Evolutionary conservation across 345 rosid species (phyloP), one percentile per base, ranked within the genome.

Genomic region (Citrus reticulata): DNA sequence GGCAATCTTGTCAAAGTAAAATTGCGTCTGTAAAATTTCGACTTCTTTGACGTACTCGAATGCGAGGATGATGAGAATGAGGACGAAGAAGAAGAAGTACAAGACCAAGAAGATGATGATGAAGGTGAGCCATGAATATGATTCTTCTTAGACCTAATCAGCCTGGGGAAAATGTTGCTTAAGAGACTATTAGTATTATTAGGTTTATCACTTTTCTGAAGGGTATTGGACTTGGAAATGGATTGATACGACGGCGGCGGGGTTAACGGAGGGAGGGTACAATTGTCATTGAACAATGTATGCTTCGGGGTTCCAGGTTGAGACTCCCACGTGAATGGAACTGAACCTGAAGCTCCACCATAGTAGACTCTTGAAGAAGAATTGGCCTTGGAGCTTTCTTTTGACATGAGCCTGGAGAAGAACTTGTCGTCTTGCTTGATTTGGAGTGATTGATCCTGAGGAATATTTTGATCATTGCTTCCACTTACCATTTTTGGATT

Each of bases 241-340:
- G 88, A 87, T 42, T 77, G 72, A 46, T 78, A 84, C 0, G 90
- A 89, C 35, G 92, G 95, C 62, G 93, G 92, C 0, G 95, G 91
- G 4, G 94, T 87, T 27, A 87, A 77, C 25, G 90, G 89, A 71
- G 91, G 94, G 13, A 84, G 68, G 35, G 81, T 34, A 13, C 51
- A 46, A 71, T 74, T 40, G 57, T 81, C 80, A 1, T 80, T 57
- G 63, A 65, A 54, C 7, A 79, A 13, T 66, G 49, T 20, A 76
- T 91, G 88, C 68, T 93, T 95, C 0, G 98, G 97, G n/a, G 97
- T 91, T 54, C 98, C 98, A 1, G 98, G 98, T 27, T 81, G 85
- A 27, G 97, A 83, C 74, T 95, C 98, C 98, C 98, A 95, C 49
- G 62, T 29, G 88, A 95, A 95, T 0, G 98, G 95, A 67, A 95